A percentile compares a stretch with the other conserved stretches of the same genome.
phyloP scores from a whole-genome alignment of 2,329 filamentous ascomycete genomes.

The Bipolaris sorokiniana region DNA sequence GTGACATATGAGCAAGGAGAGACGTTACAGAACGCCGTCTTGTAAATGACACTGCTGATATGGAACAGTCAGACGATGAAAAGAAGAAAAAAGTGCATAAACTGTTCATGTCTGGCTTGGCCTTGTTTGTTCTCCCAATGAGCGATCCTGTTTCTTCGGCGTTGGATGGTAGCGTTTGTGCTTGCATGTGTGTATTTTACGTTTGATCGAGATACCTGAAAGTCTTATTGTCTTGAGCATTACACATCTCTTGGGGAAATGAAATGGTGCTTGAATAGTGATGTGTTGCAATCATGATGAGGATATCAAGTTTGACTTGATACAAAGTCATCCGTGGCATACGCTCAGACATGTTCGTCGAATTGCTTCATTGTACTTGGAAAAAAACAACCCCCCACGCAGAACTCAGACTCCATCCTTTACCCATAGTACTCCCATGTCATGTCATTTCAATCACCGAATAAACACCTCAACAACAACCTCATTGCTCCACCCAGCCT shows the following conservation, averaged over 20 bases:
- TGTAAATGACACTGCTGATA: background rate
- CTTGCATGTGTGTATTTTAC: background rate
- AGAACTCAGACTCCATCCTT: no score
- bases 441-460: conserved; percentile 15
- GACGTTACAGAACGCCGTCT: background rate
- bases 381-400: no score
- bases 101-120: background rate
- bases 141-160: background rate
- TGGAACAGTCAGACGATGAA: background rate
- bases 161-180: background rate
- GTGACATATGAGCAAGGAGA: background rate
- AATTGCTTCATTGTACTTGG: no score
- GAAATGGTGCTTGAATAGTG: background rate
- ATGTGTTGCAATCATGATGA: background rate
- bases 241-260: background rate
- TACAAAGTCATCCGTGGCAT: no score
- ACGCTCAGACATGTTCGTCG: no score
- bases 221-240: background rate
- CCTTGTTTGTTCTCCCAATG: background rate
- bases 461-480: conserved; percentile 44
- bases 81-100: background rate
- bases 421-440: no score
- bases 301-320: no score
- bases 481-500: conserved; percentile 75
- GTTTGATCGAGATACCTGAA: conserved; percentile 5